These are phyloP conservation scores for Candida albicans DNA, from an alignment of 1,139 yeast species.

Conservation along the genomic window DNA sequence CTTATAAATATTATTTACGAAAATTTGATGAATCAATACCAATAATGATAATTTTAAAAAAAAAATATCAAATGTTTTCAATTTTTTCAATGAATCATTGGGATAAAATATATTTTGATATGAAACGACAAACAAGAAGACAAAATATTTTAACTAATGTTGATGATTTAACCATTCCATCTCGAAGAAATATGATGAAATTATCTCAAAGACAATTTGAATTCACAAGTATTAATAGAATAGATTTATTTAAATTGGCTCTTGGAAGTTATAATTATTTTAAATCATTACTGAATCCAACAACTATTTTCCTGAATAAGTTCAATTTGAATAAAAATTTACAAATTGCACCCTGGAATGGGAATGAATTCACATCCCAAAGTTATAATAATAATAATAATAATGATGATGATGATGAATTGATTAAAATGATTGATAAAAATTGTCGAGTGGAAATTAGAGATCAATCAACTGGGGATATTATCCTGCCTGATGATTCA, in stretches of 20 bases:
- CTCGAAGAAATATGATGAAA: too few species aligned
- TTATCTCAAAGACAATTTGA: constrained; percentile 25
- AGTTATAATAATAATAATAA: not conserved
- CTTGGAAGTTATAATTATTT: constrained; percentile 12
- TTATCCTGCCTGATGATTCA: not conserved
- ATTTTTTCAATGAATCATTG: constrained; percentile 26
- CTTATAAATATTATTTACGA: constrained; percentile 32
- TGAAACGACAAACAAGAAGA: not conserved
- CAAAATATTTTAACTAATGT: too few species aligned
- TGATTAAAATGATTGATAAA: constrained; percentile 6
- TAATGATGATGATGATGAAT: constrained; percentile 3
- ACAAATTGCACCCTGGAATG: constrained; percentile 11
- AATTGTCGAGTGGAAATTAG: not conserved
- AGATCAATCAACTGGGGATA: not conserved
- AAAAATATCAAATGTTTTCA: constrained; percentile 30
- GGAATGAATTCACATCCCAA: too few species aligned
- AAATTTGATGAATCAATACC: constrained; percentile 31
- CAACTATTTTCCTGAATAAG: not conserved
- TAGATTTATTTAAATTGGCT: constrained; percentile 34
- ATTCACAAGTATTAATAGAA: constrained; percentile 26
- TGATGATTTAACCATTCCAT: constrained; percentile 1
- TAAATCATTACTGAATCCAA: not conserved
- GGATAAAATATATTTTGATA: constrained; percentile 21
- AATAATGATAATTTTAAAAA: constrained; percentile 31
- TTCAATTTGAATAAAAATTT: not conserved